These are phyloP conservation scores for Metschnikowia koreensis DNA, from an alignment of 805 yeast genomes.

Conservation along the genomic window DNA sequence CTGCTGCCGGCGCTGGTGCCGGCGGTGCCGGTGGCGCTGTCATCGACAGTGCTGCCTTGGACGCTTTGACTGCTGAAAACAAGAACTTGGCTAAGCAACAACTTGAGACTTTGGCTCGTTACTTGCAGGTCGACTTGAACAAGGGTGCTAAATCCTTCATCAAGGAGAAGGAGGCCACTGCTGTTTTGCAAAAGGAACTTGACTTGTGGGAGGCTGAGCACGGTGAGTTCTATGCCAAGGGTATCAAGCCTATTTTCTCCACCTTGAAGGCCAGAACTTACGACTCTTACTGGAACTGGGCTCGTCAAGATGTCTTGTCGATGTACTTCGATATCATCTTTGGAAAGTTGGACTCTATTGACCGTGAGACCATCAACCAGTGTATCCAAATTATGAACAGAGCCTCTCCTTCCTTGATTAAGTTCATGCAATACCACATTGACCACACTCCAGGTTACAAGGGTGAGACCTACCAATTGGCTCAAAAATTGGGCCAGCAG, in stretches of 20 bases:
- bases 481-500: slow-evolving; percentile 86
- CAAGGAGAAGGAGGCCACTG: slow-evolving; percentile 81
- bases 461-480: slow-evolving; percentile 91
- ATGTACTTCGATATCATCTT: slow-evolving; percentile 95
- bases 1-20: slow-evolving; percentile 52
- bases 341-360: slow-evolving; percentile 86
- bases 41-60: slow-evolving; percentile 94
- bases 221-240: slow-evolving; percentile 92
- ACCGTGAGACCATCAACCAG: slow-evolving; percentile 93
- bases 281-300: slow-evolving; percentile 99
- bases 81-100: slow-evolving; percentile 70
- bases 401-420: slow-evolving; percentile 87
- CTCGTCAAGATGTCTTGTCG: slow-evolving; percentile 91
- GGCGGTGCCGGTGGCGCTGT: slow-evolving; percentile 78
- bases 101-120: slow-evolving; percentile 90
- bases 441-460: slow-evolving; percentile 78
- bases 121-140: slow-evolving; percentile 87
- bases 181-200: slow-evolving; percentile 79
- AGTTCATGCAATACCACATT: slow-evolving; percentile 91
- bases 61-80: slow-evolving; percentile 70
- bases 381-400: slow-evolving; percentile 98
- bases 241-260: slow-evolving; percentile 87
- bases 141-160: slow-evolving; percentile 84
- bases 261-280: slow-evolving; percentile 91
- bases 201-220: slow-evolving; percentile 81